Evolutionary conservation across 345 rosid genomes (phyloP), one percentile per base, ranked within the genome.

Genomic region (Pistacia integerrima): DNA sequence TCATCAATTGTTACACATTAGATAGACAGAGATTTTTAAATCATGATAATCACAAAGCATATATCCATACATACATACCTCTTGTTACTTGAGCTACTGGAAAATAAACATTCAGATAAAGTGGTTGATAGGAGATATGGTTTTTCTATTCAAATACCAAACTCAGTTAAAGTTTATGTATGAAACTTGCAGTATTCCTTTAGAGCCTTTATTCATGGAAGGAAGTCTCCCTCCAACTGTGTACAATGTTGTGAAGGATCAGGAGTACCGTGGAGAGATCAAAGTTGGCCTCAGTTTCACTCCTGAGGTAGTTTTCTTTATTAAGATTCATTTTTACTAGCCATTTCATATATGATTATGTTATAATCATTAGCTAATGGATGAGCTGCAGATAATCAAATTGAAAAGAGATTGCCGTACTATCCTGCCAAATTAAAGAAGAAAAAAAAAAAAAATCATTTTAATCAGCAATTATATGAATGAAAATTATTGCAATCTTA

Each of bases 221-320:
- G 84, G 84, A 73, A 78, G 57, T 52, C 22, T 81, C 6, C 84
- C 80, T 22, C 72, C 84, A 59, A 64, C 82, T 11, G 41, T 67
- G n/a, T 84, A 81, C 72, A 73, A 72, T 70, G 82, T 84, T 4
- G 78, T 81, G 2, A 84, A 78, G 77, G 76, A 81, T 28, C 59
- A 69, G 46, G 67, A 78, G 56, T 84, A 64, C 11, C 8, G 77
- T 11, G 87, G 87, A 67, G 78, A 84, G 73, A 65, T 84, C 6
- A 78, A 55, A 66, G 17, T 84, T 60, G 87, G 80, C 73, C 87
- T 84, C 74, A 75, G 67, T 51, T 84, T 78, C 80, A 75, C 57
- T 2, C 72, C 80, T 12, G 78, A 81, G 84, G 87, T 81, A 68
- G 11, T 36, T 20, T 51, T 12, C 35, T 54, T 4, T 1, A 14